Percentiles rank a stretch among this genome's conserved stretches.
Evolutionary conservation across 2,329 filamentous ascomycete species (phyloP).

Genomic region (Penicillium palitans): DNA sequence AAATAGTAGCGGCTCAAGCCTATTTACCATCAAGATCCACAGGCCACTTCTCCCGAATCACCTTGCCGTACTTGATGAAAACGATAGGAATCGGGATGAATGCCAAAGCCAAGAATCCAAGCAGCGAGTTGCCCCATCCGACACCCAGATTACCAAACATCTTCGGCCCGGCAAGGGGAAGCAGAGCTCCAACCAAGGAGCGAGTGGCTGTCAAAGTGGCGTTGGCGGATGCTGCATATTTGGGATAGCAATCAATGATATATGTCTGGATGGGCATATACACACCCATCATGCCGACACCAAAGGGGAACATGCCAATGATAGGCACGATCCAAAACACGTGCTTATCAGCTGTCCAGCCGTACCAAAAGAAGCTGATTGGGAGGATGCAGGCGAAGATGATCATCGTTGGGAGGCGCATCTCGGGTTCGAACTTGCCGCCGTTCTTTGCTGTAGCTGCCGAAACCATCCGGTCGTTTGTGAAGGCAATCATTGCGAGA

Average conservation of each 20-base stretch:
- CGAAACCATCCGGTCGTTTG: conserved; percentile 32
- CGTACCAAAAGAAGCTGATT: conserved; percentile 58
- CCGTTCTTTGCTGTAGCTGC: conserved; percentile 36
- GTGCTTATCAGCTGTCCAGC: conserved; percentile 54
- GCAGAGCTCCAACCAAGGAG: conserved; percentile 41
- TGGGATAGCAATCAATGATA: conserved; percentile 57
- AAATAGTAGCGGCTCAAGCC: background rate
- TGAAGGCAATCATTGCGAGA: conserved; percentile 36
- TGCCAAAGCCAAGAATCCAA: conserved; percentile 22
- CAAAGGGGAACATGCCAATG: conserved; percentile 57
- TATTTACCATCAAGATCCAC: conserved; percentile 12
- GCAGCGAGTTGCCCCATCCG: conserved; percentile 24
- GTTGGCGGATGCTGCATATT: conserved; percentile 50
- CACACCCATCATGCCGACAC: conserved; percentile 53
- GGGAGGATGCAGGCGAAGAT: conserved; percentile 55
- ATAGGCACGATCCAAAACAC: conserved; percentile 61
- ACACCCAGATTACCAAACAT: conserved; percentile 19
- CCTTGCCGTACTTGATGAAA: conserved; percentile 12
- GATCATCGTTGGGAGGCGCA: conserved; percentile 55
- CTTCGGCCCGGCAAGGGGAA: conserved; percentile 20
- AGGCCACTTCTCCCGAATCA: conserved; percentile 18
- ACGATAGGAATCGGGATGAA: conserved; percentile 19
- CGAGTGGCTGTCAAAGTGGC: conserved; percentile 57
- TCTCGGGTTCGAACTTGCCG: conserved; percentile 46
- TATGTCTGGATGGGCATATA: conserved; percentile 61